phyloP scores from a whole-genome alignment of 805 yeast species.

The Candida boleticola region DNA sequence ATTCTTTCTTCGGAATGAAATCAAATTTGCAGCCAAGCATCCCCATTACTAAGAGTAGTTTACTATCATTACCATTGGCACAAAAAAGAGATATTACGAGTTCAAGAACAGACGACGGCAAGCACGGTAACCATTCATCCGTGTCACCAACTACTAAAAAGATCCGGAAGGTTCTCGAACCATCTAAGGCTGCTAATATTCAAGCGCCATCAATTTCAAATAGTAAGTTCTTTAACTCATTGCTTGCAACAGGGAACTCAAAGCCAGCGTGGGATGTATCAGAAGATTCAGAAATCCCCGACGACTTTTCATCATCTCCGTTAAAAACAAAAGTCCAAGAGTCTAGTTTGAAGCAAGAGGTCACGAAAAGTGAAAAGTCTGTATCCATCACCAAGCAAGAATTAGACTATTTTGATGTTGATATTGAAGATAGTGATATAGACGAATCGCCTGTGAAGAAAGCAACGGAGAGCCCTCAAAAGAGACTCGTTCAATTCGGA shows the following conservation, averaged over 20 bases:
- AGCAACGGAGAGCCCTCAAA: background rate
- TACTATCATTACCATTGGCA: background rate
- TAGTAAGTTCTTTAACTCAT: constrained; percentile 1
- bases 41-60: background rate
- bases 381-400: constrained; percentile 5
- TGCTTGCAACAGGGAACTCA: background rate
- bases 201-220: background rate
- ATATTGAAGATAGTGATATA: constrained; percentile 31
- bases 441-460: constrained; percentile 41
- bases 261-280: constrained; percentile 6
- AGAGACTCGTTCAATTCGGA: constrained; percentile 9
- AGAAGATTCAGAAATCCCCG: constrained; percentile 34
- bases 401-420: constrained; percentile 21
- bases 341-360: constrained; percentile 3
- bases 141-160: constrained; percentile 2
- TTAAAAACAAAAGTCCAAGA: constrained; percentile 4
- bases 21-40: background rate
- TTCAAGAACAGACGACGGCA: background rate
- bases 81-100: background rate
- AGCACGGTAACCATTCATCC: background rate
- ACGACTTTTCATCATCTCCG: constrained; percentile 27
- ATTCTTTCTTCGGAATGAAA: constrained; percentile 4
- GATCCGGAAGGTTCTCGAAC: background rate
- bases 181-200: background rate
- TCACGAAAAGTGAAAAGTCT: too few species aligned